Evolutionary conservation across 306 rosid species (phyloP), one percentile per base, ranked within the genome.

Genomic region (Echinosophora koreensis): DNA sequence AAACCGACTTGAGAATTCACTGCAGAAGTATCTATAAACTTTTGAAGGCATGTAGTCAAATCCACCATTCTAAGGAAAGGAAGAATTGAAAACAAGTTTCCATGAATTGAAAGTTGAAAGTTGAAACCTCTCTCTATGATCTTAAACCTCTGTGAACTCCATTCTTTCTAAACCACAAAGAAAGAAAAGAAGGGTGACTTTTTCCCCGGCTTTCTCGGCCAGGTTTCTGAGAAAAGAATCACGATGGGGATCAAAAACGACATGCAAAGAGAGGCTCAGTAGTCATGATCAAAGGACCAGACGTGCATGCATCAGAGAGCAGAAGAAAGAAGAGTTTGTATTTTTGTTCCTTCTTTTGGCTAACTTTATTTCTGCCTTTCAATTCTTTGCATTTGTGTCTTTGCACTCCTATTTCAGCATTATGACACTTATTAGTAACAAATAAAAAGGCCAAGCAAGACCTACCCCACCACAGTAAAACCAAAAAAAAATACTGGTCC

Each of bases 251-350:
- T 79, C 74, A 86, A 73, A 90, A 84, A 80, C 82, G 87, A 87
- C 86, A 87, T 80, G 85, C 57, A 66, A 85, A 82, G 83, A 83
- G 81, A 83, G 60, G 47, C 85, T 82, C 85, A 88, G 61, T 35
- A 41, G 93, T 86, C 88, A 78, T 85, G 87, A 85, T 85, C 81
- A 84, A 74, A 82, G 87, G 91, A 89, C 89, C 83, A 84, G 88
- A 88, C 87, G 84, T 82, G 92, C 91, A 85, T 84, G 87, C 15
- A 80, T 68, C 85, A 80, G 88, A 82, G 71, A 83, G 72, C 83
- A 77, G 57, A 78, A 81, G 69, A 80, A 75, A 82, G 76, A 75
- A 71, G 85, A 66, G 76, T 75, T 84, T 81, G 87, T 79, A 83
- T 64, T 85, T 84, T 86, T 83, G 86, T 85, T 86, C 79, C 85